A percentile compares a stretch with the other conserved stretches of the same genome.
Evolutionary conservation across 139 green algal genomes (phyloP).

Genomic region (Tetradesmus lagerheimii): DNA sequence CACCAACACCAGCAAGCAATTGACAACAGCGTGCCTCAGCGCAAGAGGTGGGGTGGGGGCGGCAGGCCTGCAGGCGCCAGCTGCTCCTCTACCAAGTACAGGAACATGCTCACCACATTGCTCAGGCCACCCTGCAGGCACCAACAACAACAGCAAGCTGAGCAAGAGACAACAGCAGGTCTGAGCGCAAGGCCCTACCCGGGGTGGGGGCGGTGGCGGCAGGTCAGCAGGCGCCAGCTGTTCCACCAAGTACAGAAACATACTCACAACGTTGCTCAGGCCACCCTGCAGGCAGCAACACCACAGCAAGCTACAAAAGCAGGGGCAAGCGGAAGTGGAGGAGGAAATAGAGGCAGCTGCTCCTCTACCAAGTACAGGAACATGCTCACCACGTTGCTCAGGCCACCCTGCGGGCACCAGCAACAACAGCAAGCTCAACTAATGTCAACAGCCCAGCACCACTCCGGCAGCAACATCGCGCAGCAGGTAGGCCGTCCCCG

Average conservation of each 20-base stretch:
- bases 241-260: conserved; percentile 91
- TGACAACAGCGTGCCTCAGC: background rate
- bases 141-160: background rate
- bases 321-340: too few species aligned
- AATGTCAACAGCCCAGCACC: too few species aligned
- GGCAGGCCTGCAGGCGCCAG: conserved; percentile 53
- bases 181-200: too few species aligned
- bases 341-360: too few species aligned
- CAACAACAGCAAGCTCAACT: background rate
- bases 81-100: conserved; percentile 87
- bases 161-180: background rate
- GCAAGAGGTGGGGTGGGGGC: conserved; percentile 52
- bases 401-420: conserved; percentile 69
- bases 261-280: conserved; percentile 82
- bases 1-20: too few species aligned
- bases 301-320: too few species aligned
- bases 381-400: conserved; percentile 88
- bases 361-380: conserved; percentile 89
- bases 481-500: background rate
- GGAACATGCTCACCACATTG: conserved; percentile 92
- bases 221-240: conserved; percentile 64
- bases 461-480: too few species aligned
- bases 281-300: conserved; percentile 70
- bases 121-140: conserved; percentile 73
- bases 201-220: too few species aligned